These are phyloP conservation scores for Mucor mucedo DNA, from an alignment of 371 early-diverging fungal genomes.

Conservation along the genomic window DNA sequence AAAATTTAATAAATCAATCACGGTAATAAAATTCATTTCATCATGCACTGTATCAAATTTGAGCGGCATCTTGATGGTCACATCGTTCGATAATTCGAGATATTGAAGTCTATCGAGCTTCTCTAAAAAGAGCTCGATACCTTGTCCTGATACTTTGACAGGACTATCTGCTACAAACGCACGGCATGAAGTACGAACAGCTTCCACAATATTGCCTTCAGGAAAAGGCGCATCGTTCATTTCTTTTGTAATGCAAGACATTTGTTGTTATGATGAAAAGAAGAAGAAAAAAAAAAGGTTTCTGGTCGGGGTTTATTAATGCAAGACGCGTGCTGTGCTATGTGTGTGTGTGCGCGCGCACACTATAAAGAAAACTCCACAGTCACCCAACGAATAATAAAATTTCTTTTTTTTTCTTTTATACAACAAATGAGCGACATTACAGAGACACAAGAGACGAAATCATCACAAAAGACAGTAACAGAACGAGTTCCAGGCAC, in stretches of 20 bases:
- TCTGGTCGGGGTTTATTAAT: too few species aligned
- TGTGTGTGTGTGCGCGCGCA: too few species aligned
- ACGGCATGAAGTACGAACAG: conserved; percentile 45
- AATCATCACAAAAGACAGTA: conserved; percentile 9
- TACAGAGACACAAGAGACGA: conserved; percentile 8
- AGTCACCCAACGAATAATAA: not conserved
- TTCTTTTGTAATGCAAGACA: conserved; percentile 3
- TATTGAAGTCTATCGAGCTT: conserved; percentile 39
- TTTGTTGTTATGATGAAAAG: not conserved
- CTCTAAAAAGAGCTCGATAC: conserved; percentile 32
- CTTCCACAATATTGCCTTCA: conserved; percentile 33
- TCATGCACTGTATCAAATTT: conserved; percentile 71
- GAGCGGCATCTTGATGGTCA: conserved; percentile 71
- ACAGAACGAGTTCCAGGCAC: conserved; percentile 55
- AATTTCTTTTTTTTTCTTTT: conserved; percentile 11
- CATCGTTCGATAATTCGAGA: conserved; percentile 51
- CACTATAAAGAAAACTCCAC: too few species aligned
- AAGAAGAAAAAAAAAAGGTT: not conserved
- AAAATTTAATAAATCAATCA: conserved; percentile 74
- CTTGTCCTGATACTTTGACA: conserved; percentile 37
- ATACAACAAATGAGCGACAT: not conserved
- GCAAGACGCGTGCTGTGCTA: too few species aligned
- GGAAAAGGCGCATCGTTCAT: conserved; percentile 24
- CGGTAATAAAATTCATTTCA: conserved; percentile 76
- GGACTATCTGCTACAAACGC: conserved; percentile 31